Evolutionary conservation across 108 stramenopile genomes (phyloP).

Genomic region (Cylindrotheca closterium): DNA sequence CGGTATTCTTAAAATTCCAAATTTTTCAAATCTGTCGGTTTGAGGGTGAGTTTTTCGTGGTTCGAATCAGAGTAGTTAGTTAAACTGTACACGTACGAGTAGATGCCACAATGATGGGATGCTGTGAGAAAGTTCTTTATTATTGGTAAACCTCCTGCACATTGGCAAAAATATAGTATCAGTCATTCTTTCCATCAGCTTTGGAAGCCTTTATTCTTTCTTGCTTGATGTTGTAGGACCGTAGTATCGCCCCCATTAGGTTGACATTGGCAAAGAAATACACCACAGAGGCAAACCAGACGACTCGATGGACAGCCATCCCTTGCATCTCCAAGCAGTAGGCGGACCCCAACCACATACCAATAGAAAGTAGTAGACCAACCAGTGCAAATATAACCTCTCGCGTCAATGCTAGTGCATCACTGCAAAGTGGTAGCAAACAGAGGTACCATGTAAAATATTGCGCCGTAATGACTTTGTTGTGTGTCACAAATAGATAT

Average conservation of each 20-base stretch:
- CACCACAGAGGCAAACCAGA: conserved; percentile 74
- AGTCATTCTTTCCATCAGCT: too few species aligned
- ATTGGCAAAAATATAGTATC: too few species aligned
- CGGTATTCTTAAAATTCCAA: too few species aligned
- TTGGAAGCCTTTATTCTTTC: too few species aligned
- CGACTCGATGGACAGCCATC: conserved; percentile 57
- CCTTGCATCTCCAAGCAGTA: conserved; percentile 87
- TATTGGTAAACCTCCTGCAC: too few species aligned
- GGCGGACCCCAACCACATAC: conserved; percentile 73
- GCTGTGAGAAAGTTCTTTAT: too few species aligned
- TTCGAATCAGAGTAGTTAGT: too few species aligned
- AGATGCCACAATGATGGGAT: too few species aligned
- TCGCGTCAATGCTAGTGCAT: conserved; percentile 39
- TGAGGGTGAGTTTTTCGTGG: too few species aligned
- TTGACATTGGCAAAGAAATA: conserved; percentile 80
- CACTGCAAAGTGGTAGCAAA: conserved; percentile 73
- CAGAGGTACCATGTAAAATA: conserved; percentile 97
- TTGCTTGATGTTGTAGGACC: conserved; percentile 1
- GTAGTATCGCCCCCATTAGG: conserved; percentile 56
- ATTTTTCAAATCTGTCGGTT: too few species aligned
- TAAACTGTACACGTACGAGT: too few species aligned
- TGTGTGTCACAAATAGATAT: conserved; percentile 95
- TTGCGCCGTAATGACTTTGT: conserved; percentile 98
- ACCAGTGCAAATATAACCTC: conserved; percentile 22
- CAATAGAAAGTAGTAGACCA: conserved; percentile 44